Conservation (phyloP, 768 basidiomycete genomes). For the Vararia minispora region DNA sequence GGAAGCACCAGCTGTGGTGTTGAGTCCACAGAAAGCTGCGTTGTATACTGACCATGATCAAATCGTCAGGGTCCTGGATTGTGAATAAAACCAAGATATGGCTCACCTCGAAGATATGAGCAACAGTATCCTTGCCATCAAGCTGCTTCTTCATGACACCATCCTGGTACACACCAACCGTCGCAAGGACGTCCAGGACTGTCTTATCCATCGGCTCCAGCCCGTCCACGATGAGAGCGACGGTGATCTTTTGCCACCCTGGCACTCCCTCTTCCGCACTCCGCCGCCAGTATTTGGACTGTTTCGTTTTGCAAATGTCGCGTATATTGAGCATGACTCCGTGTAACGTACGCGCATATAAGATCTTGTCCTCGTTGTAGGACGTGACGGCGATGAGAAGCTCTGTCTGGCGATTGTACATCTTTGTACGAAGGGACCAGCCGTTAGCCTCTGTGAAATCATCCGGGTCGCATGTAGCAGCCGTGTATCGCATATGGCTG, state of each 20-base stretch:
- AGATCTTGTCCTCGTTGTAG: slow-evolving; percentile 83
- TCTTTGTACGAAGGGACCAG: slow-evolving; percentile 70
- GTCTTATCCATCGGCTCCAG: slow-evolving; percentile 92
- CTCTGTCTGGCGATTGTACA: slow-evolving; percentile 84
- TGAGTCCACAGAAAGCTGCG: slow-evolving; percentile 84
- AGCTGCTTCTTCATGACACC: slow-evolving; percentile 89
- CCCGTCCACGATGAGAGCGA: slow-evolving; percentile 83
- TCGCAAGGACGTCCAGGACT: slow-evolving; percentile 76
- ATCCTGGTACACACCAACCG: slow-evolving; percentile 86
- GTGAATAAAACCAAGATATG: no score
- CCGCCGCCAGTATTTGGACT: slow-evolving; percentile 79
- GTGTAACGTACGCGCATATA: slow-evolving; percentile 81
- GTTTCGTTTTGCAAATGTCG: slow-evolving; percentile 91
- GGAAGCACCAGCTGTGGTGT: slow-evolving; percentile 85
- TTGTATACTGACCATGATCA: slow-evolving; percentile 63
- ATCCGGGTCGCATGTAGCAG: slow-evolving; percentile 82
- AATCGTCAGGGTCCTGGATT: slow-evolving; percentile 3
- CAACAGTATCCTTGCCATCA: slow-evolving; percentile 78
- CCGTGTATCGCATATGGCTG: slow-evolving; percentile 87
- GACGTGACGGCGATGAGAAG: slow-evolving; percentile 87
- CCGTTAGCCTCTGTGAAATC: slow-evolving; percentile 72
- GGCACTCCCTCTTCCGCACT: slow-evolving; percentile 72
- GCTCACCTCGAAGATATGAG: slow-evolving; percentile 93
- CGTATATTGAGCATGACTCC: slow-evolving; percentile 95
- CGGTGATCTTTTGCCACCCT: slow-evolving; percentile 83